Conservation (phyloP, 164 flowering plant genomes). For the Chimonanthus praecox region DNA sequence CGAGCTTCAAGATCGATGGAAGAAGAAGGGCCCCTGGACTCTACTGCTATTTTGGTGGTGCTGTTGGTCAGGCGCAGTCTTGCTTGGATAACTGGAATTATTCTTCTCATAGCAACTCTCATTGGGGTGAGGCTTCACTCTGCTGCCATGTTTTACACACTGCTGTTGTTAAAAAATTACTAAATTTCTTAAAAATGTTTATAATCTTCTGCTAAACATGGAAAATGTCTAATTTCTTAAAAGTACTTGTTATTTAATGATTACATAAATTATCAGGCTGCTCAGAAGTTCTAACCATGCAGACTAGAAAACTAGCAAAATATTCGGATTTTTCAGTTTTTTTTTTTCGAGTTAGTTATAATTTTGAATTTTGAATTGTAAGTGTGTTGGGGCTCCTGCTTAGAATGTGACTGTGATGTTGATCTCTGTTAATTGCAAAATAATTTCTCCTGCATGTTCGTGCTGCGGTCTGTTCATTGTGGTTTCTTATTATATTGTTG, state of each 20-base stretch:
- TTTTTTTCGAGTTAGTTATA: too few species aligned
- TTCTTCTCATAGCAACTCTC: constrained; percentile 75
- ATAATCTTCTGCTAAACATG: background rate
- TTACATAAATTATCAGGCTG: background rate
- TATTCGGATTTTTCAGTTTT: background rate
- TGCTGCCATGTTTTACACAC: background rate
- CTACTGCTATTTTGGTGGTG: constrained; percentile 14
- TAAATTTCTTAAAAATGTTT: background rate
- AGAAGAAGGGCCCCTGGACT: constrained; percentile 16
- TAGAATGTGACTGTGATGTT: too few species aligned
- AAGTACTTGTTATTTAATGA: background rate
- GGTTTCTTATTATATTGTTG: too few species aligned
- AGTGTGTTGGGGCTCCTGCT: too few species aligned
- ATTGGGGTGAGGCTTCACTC: constrained; percentile 64
- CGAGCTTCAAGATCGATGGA: constrained; percentile 48
- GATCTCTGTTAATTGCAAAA: too few species aligned
- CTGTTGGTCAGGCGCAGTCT: constrained; percentile 59
- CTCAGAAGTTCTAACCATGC: background rate
- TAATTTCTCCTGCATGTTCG: too few species aligned
- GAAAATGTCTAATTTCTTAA: background rate
- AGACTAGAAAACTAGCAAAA: background rate
- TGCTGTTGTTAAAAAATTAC: background rate
- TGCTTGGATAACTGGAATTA: constrained; percentile 93
- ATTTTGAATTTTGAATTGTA: too few species aligned
- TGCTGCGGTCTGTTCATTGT: too few species aligned